Evolutionary conservation across 768 basidiomycete genomes (phyloP).

Genomic region (Cytidiella melzeri): DNA sequence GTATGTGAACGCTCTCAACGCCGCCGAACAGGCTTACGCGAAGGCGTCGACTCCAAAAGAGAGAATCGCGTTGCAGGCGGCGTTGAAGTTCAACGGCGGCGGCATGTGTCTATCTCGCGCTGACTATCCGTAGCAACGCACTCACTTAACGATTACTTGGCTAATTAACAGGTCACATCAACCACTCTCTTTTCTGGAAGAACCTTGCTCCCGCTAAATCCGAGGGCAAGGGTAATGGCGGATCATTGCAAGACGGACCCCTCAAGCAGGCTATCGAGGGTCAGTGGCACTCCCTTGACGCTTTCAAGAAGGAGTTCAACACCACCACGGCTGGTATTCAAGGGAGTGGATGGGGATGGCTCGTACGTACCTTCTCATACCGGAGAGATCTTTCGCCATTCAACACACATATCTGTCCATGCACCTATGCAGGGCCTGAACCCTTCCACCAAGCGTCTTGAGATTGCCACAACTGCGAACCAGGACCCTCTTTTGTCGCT

Average conservation of each 20-base stretch:
- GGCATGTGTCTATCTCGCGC: constrained; percentile 24
- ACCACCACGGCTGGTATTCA: constrained; percentile 80
- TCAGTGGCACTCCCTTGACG: constrained; percentile 66
- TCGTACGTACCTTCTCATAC: constrained; percentile 47
- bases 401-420: background rate
- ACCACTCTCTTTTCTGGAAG: constrained; percentile 95
- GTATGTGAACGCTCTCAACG: constrained; percentile 89
- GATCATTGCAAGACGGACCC: constrained; percentile 51
- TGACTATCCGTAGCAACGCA: too few relatives aligned
- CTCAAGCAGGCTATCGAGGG: constrained; percentile 59
- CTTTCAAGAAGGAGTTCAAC: constrained; percentile 78
- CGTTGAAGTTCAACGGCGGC: constrained; percentile 95
- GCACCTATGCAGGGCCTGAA: constrained; percentile 55
- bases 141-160: too few relatives aligned
- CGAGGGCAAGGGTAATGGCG: constrained; percentile 54
- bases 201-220: constrained; percentile 68
- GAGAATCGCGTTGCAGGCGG: constrained; percentile 82
- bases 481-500: constrained; percentile 85
- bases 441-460: constrained; percentile 60
- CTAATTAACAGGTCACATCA: constrained; percentile 66
- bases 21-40: constrained; percentile 74
- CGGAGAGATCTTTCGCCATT: background rate
- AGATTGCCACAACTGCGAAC: constrained; percentile 89
- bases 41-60: constrained; percentile 65
- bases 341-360: constrained; percentile 96